Evolutionary conservation across 805 yeast species (phyloP).

Genomic region (Martiniozyma abietophila): DNA sequence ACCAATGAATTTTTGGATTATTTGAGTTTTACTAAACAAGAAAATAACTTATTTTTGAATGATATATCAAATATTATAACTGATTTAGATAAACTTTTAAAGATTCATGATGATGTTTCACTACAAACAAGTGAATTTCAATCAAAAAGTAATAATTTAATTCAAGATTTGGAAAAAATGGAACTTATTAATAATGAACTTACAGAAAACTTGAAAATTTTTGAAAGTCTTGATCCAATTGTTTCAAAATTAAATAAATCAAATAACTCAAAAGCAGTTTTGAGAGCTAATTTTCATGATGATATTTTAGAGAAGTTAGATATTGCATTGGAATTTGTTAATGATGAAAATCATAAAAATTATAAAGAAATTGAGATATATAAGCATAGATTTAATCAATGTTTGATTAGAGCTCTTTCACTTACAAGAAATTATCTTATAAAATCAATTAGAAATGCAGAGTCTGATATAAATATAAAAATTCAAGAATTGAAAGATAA

Average conservation of each 20-base stretch:
- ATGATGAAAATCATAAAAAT: conserved; percentile 35
- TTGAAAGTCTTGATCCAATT: conserved; percentile 63
- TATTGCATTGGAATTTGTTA: conserved; percentile 52
- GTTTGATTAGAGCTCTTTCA: conserved; percentile 73
- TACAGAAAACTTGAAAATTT: conserved; percentile 42
- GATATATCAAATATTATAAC: conserved; percentile 38
- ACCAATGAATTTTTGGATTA: conserved; percentile 31
- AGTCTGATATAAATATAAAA: conserved; percentile 16
- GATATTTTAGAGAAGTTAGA: conserved; percentile 52
- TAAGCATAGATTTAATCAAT: conserved; percentile 66
- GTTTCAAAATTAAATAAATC: conserved; percentile 61
- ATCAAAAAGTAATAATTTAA: conserved; percentile 39
- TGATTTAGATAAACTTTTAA: conserved; percentile 38
- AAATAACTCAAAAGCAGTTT: conserved; percentile 55
- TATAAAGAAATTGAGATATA: conserved; percentile 66
- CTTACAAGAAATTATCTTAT: conserved; percentile 60
- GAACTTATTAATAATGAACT: conserved; percentile 36
- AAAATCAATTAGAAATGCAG: conserved; percentile 30
- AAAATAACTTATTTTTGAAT: conserved; percentile 30
- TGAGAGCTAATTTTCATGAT: conserved; percentile 43
- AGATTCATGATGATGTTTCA: conserved; percentile 49
- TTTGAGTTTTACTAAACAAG: conserved; percentile 18
- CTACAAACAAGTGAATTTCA: conserved; percentile 59
- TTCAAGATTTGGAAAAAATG: conserved; percentile 36
- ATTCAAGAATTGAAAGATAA: conserved; percentile 13